Evolutionary conservation across 768 basidiomycete species (phyloP), one percentile per base, ranked within the genome.

Genomic region (Tulasnella sp.): DNA sequence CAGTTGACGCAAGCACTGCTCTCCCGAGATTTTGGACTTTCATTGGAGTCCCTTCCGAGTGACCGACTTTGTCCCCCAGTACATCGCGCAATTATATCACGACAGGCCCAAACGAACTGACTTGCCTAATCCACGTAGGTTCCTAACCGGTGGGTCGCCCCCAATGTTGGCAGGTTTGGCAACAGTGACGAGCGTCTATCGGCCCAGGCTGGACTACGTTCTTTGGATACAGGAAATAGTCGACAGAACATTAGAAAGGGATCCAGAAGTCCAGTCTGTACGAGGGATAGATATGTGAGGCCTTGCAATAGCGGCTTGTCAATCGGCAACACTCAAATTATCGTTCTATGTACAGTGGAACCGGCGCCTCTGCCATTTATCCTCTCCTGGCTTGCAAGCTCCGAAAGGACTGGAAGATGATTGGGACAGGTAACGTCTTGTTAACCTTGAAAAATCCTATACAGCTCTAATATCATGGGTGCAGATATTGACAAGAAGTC

Each of bases 61-160:
- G 87, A 94, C 82, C 85, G 96, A 74, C 83, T 97, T 7, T 97
- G 96, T 82, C 96, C 96, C 39, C 92, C 96, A 0, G 95, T 97
- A 80, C 76, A 89, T 82, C 15, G 15, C 36, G 31, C 76, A 12
- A 37, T 38, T 34, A 39, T 9, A 64, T 42, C 49, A 73, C 76
- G 25, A 40, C 17, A 2, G 39, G 40, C 15, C n/a, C 31, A 45
- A 22, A 52, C 45, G 9, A 12, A n/a, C 45, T n/a, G 8, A 45
- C 25, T 25, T 3, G 4, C 2, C 29, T 36, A 5, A 38, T 37
- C 19, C 12, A 25, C 14, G 3, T 75, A 93, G 92, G 87, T 93
- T 9, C 91, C 92, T 0, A 93, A 93, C 78, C 87, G 92, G 91
- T 91, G n/a, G 38, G 76, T 68, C 25, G 39, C 67, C 22, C 40